Evolutionary conservation across 1,284 basidiomycete species (phyloP).

Genomic region (Rhizoctonia solani): DNA sequence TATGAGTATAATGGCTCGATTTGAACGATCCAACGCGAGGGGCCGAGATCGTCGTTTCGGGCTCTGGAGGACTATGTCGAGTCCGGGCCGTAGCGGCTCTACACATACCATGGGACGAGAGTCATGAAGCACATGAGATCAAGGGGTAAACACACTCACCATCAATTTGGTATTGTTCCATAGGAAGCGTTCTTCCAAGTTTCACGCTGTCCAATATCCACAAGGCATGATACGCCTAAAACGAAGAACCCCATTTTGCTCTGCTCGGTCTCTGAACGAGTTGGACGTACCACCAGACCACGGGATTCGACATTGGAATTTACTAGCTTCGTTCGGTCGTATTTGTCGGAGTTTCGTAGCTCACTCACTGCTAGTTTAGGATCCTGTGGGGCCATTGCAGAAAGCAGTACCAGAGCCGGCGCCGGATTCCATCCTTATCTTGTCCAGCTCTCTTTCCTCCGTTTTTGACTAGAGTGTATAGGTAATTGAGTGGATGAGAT

Average conservation of each 20-base stretch:
- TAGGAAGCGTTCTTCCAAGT: conserved; percentile 5
- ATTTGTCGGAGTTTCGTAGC: background rate
- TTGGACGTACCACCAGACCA: conserved; percentile 16
- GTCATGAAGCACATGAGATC: background rate
- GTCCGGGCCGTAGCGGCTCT: background rate
- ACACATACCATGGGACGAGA: background rate
- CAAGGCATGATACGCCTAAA: conserved; percentile 24
- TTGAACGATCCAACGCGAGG: background rate
- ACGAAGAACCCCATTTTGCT: background rate
- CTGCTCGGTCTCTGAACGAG: no score
- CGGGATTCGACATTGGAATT: conserved; percentile 15
- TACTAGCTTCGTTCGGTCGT: conserved; percentile 14
- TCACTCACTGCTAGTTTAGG: conserved; percentile 28
- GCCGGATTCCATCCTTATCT: conserved; percentile 17
- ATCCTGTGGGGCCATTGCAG: conserved; percentile 27
- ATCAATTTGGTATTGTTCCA: conserved; percentile 19
- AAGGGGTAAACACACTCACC: background rate
- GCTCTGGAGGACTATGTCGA: conserved; percentile 16
- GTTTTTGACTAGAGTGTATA: background rate
- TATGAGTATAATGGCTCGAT: background rate
- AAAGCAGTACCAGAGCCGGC: conserved; percentile 31
- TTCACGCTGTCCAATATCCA: conserved; percentile 25
- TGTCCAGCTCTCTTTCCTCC: conserved; percentile 31
- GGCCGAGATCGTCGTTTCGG: conserved; percentile 11
- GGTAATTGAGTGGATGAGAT: background rate